These are phyloP conservation scores for Trichoderma orchidacearum DNA, from an alignment of 495 filamentous ascomycete genomes.

Conservation along the genomic window DNA sequence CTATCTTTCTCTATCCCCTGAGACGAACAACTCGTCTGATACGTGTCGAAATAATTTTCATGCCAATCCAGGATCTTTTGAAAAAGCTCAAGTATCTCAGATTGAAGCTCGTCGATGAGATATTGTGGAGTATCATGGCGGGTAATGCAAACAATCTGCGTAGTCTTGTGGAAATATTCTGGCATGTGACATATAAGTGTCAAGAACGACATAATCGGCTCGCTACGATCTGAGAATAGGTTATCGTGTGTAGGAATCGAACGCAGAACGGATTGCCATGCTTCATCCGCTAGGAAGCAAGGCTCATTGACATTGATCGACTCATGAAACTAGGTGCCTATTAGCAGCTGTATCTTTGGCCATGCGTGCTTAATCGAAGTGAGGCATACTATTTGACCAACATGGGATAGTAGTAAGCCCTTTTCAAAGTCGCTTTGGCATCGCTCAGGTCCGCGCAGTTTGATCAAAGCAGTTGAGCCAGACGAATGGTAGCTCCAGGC, in stretches of 20 bases:
- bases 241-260: not conserved
- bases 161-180: not conserved
- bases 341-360: not conserved
- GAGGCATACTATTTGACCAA: not conserved
- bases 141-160: not conserved
- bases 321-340: not conserved
- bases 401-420: not conserved
- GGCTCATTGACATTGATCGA: not conserved
- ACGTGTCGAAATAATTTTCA: not conserved
- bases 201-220: not conserved
- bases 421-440: not conserved
- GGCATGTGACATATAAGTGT: not conserved
- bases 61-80: not conserved
- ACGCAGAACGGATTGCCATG: not conserved
- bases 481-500: not conserved
- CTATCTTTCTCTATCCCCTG: not conserved
- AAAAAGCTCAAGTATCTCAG: not conserved
- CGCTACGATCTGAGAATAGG: not conserved
- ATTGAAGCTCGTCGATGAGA: not conserved
- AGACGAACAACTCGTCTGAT: not conserved
- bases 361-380: not conserved
- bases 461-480: not conserved
- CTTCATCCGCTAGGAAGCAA: not conserved
- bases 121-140: not conserved
- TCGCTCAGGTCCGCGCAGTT: not conserved